These are phyloP conservation scores for Fusarium sp. DNA, from an alignment of 2,329 filamentous ascomycete genomes.

Conservation along the genomic window DNA sequence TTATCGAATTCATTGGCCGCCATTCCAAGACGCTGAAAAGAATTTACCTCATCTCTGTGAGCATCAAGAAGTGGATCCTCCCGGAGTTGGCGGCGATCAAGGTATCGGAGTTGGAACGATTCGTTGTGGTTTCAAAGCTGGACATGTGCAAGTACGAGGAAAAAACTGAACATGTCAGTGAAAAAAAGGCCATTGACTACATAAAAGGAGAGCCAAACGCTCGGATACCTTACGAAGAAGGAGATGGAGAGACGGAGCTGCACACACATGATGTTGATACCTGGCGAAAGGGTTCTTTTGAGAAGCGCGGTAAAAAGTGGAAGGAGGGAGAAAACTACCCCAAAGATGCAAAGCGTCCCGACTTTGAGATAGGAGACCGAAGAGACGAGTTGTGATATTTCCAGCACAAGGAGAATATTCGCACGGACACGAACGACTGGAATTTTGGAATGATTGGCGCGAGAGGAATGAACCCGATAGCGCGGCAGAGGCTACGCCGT, in stretches of 20 bases:
- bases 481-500: slow-evolving; percentile 6
- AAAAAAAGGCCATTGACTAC: slow-evolving; percentile 2
- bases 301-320: slow-evolving; percentile 2
- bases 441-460: slow-evolving; percentile 18
- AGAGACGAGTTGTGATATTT: slow-evolving; percentile 20
- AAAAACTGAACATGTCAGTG: not conserved
- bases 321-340: slow-evolving; percentile 4
- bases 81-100: not conserved
- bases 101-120: slow-evolving; percentile 1
- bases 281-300: not conserved
- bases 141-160: not conserved
- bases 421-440: slow-evolving; percentile 6
- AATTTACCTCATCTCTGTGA: not conserved
- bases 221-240: not conserved
- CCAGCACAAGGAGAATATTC: slow-evolving; percentile 10
- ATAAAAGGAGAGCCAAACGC: not conserved
- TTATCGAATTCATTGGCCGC: not conserved
- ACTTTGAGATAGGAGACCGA: not conserved
- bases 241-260: not conserved
- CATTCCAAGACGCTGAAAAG: slow-evolving; percentile 12
- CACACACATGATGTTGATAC: slow-evolving; percentile 3
- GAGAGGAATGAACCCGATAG: not conserved
- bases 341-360: not conserved
- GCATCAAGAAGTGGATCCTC: not conserved
- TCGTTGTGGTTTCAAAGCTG: slow-evolving; percentile 8